Conservation (phyloP, 192 early-diverging fungal genomes). For the Powellomyces hirtus region DNA sequence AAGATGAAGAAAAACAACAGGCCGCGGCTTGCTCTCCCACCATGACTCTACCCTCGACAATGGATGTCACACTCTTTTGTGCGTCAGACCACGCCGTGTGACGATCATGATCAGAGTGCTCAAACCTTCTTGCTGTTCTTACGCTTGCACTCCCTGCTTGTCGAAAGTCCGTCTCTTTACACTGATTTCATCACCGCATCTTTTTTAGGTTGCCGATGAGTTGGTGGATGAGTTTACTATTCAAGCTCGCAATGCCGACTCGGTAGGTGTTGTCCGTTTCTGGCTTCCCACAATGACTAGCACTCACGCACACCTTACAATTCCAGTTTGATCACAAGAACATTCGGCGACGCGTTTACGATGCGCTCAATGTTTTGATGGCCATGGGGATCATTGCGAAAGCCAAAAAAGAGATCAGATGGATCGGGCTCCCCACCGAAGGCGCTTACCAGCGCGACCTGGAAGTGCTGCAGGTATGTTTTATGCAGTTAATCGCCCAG, state of each 20-base stretch:
- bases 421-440: slow-evolving; percentile 56
- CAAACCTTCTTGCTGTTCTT: no score
- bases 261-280: slow-evolving; percentile 3
- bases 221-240: slow-evolving; percentile 41
- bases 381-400: slow-evolving; percentile 63
- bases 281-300: no score
- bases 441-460: slow-evolving; percentile 8
- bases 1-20: no score
- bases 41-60: no score
- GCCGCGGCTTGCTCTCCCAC: no score
- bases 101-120: not conserved
- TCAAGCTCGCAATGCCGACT: slow-evolving; percentile 20
- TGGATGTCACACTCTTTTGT: not conserved
- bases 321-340: slow-evolving; percentile 54
- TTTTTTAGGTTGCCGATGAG: slow-evolving; percentile 50
- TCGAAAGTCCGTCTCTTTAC: no score
- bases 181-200: not conserved
- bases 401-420: slow-evolving; percentile 63
- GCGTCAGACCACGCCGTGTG: not conserved
- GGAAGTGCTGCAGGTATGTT: slow-evolving; percentile 19
- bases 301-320: no score
- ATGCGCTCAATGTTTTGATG: slow-evolving; percentile 69
- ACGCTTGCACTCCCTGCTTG: no score
- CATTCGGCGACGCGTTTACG: slow-evolving; percentile 68
- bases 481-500: not conserved